phyloP scores from a whole-genome alignment of 2,329 filamentous ascomycete genomes.

The Lecanicillium sp. region DNA sequence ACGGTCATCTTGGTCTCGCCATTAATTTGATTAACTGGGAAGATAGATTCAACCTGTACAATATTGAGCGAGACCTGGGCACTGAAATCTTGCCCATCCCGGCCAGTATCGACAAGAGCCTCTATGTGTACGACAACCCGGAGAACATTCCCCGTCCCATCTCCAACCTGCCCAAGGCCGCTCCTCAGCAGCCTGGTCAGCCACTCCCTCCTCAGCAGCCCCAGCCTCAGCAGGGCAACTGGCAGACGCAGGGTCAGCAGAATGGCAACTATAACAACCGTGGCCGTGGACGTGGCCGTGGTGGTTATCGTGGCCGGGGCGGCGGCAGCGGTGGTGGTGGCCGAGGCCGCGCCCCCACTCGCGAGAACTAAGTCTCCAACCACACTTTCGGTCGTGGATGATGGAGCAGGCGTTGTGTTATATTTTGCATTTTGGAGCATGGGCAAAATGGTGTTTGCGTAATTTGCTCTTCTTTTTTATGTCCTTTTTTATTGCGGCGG shows the following conservation, averaged over 20 bases:
- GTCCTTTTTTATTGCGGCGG: slow-evolving; percentile 16
- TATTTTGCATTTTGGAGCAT: slow-evolving; percentile 21
- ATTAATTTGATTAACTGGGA: slow-evolving; percentile 99
- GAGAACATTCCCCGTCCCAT: slow-evolving; percentile 86
- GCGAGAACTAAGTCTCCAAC: slow-evolving; percentile 27
- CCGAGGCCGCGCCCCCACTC: slow-evolving; percentile 23
- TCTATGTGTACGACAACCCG: slow-evolving; percentile 96
- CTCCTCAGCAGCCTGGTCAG: slow-evolving; percentile 23
- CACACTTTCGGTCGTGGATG: slow-evolving; percentile 22
- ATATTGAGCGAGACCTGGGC: slow-evolving; percentile 93
- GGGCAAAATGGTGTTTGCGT: slow-evolving; percentile 14
- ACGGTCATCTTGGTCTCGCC: slow-evolving; percentile 92
- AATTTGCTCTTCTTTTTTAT: slow-evolving; percentile 24
- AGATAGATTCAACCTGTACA: slow-evolving; percentile 96
- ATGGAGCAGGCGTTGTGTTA: slow-evolving; percentile 18
- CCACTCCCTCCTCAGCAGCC: slow-evolving; percentile 23
- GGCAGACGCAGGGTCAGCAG: slow-evolving; percentile 36
- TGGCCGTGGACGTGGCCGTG: slow-evolving; percentile 32
- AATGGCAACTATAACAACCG: slow-evolving; percentile 32
- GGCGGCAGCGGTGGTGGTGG: slow-evolving; percentile 25
- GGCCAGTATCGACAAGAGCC: slow-evolving; percentile 87
- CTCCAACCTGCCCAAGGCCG: slow-evolving; percentile 39
- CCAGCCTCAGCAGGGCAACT: slow-evolving; percentile 31
- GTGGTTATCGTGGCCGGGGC: slow-evolving; percentile 31
- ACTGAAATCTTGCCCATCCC: slow-evolving; percentile 98